Conservation (phyloP, 2,329 filamentous ascomycete species). For the Diaporthe citriasiana region DNA sequence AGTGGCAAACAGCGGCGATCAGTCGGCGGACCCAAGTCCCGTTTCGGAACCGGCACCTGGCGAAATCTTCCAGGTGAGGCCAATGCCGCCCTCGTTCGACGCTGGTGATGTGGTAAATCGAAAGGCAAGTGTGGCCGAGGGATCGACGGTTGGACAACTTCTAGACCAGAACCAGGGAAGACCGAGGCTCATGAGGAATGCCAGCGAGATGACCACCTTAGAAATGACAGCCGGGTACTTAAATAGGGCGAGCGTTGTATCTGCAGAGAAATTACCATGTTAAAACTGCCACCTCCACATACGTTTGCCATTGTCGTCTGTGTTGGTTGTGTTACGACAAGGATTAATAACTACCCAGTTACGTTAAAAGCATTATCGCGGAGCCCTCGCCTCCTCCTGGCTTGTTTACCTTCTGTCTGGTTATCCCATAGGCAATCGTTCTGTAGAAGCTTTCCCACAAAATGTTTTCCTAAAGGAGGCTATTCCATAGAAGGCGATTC, state of each 20-base stretch:
- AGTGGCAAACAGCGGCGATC: constrained; percentile 3
- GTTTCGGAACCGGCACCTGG: background rate
- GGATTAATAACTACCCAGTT: no score
- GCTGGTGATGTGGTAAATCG: constrained; percentile 18
- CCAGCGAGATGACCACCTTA: constrained; percentile 36
- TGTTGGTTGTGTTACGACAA: background rate
- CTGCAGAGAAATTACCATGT: constrained; percentile 25
- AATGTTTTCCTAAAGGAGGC: no score
- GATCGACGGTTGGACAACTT: background rate
- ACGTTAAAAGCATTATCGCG: no score
- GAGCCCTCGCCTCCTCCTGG: no score
- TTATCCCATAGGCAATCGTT: no score
- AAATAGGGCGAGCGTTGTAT: background rate
- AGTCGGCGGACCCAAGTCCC: background rate
- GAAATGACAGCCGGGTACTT: constrained; percentile 30
- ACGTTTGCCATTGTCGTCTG: no score
- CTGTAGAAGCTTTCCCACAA: no score
- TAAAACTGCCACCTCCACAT: background rate
- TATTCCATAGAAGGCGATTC: no score
- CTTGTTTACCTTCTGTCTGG: no score
- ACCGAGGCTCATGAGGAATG: constrained; percentile 31
- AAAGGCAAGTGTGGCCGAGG: constrained; percentile 28
- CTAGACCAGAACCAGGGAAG: constrained; percentile 7
- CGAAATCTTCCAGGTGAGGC: background rate
- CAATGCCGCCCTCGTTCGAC: constrained; percentile 16